These are phyloP conservation scores for Tylopilus sp. DNA, from an alignment of 1,284 basidiomycete species.

Conservation along the genomic window DNA sequence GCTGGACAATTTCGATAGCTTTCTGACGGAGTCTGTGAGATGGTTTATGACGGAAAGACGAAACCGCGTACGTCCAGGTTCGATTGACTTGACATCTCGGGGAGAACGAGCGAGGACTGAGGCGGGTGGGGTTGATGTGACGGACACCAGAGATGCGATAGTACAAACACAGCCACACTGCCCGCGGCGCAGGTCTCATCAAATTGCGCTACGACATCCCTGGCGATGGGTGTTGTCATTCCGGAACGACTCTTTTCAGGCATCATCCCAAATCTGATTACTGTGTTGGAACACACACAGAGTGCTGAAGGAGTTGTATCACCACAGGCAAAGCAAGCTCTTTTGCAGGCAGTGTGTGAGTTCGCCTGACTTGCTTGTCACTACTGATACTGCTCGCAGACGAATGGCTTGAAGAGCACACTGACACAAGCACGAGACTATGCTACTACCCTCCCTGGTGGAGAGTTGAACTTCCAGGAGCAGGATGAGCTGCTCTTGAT, in stretches of 20 bases:
- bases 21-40: slow-evolving; percentile 53
- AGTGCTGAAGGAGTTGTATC: slow-evolving; percentile 48
- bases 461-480: slow-evolving; percentile 58
- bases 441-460: slow-evolving; percentile 55
- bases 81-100: slow-evolving; percentile 29
- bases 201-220: too few species aligned
- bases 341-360: slow-evolving; percentile 52
- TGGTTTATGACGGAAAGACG: background rate
- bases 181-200: too few species aligned
- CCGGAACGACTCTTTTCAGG: slow-evolving; percentile 42
- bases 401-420: slow-evolving; percentile 59
- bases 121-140: too few species aligned
- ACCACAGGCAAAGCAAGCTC: slow-evolving; percentile 55
- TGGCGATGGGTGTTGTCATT: slow-evolving; percentile 15
- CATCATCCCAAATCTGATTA: slow-evolving; percentile 50
- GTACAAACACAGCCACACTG: slow-evolving; percentile 21
- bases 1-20: slow-evolving; percentile 93
- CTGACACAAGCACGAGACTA: slow-evolving; percentile 55
- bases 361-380: background rate
- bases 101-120: background rate
- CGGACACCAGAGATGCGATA: too few species aligned
- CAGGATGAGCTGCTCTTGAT: slow-evolving; percentile 64
- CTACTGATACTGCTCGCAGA: slow-evolving; percentile 38
- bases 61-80: slow-evolving; percentile 28
- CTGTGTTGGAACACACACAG: slow-evolving; percentile 53